These are phyloP conservation scores for Nadsonia fulvescens DNA, from an alignment of 805 yeast species.

Conservation along the genomic window DNA sequence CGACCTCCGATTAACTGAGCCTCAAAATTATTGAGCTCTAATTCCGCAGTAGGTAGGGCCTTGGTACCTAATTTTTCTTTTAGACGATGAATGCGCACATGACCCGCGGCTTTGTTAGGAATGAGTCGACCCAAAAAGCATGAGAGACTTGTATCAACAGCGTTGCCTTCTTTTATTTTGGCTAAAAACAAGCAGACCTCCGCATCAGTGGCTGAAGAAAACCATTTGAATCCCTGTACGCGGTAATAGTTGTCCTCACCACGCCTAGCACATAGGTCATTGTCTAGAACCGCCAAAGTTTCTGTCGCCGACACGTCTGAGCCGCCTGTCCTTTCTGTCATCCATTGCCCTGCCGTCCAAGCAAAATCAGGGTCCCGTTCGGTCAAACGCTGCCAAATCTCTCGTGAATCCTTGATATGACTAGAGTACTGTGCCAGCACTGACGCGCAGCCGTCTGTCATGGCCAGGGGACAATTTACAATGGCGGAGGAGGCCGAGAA, in stretches of 20 bases:
- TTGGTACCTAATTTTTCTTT: constrained; percentile 17
- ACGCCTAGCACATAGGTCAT: too few species aligned
- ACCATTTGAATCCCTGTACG: constrained; percentile 18
- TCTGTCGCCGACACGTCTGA: constrained; percentile 17
- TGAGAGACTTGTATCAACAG: constrained; percentile 10
- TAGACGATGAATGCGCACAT: constrained; percentile 13
- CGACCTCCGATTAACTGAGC: constrained; percentile 11
- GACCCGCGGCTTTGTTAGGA: constrained; percentile 12
- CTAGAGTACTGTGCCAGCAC: constrained; percentile 11
- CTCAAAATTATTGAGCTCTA: constrained; percentile 13
- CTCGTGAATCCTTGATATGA: constrained; percentile 7
- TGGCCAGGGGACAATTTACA: constrained; percentile 18
- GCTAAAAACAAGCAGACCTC: constrained; percentile 16
- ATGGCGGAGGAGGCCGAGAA: constrained; percentile 17
- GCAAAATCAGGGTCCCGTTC: constrained; percentile 13
- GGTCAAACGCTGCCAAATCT: constrained; percentile 9
- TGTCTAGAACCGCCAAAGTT: constrained; percentile 11
- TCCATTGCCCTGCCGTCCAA: constrained; percentile 21
- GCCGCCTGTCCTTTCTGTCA: constrained; percentile 19
- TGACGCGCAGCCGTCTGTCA: constrained; percentile 19
- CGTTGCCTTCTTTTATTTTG: constrained; percentile 10
- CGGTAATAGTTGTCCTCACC: constrained; percentile 6
- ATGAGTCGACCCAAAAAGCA: constrained; percentile 16
- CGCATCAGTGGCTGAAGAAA: constrained; percentile 18
- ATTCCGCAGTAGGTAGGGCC: constrained; percentile 18